Conservation (phyloP, 176 grass and related monocot genomes). For the Ananas comosus region DNA sequence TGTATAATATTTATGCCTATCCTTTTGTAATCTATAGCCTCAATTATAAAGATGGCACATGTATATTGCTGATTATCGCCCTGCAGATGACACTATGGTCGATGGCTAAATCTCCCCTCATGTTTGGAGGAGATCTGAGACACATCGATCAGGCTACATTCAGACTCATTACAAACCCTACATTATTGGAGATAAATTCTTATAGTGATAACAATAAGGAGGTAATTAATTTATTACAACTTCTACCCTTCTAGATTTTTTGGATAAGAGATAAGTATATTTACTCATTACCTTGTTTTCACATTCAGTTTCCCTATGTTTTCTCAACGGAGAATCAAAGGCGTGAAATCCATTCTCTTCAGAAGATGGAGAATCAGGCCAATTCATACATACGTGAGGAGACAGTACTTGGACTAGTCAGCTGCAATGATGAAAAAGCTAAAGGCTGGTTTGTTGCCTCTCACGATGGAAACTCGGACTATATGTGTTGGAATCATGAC, state of each 20-base stretch:
- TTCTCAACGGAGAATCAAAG: conserved; percentile 26
- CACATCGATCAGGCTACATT: conserved; percentile 46
- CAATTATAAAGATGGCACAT: background rate
- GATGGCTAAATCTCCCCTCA: conserved; percentile 81
- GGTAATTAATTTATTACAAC: conserved; percentile 32
- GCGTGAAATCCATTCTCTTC: conserved; percentile 17
- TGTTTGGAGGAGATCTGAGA: conserved; percentile 92
- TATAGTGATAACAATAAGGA: conserved; percentile 75
- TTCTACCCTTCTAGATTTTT: background rate
- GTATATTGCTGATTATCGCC: background rate
- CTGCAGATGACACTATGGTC: conserved; percentile 84
- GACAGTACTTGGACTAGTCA: conserved; percentile 41
- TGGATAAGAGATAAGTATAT: background rate
- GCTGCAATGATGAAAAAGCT: conserved; percentile 41
- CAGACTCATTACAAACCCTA: conserved; percentile 65
- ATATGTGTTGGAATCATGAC: conserved; percentile 43
- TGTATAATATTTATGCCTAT: background rate
- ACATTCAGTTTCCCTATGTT: conserved; percentile 62
- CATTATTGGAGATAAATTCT: conserved; percentile 71
- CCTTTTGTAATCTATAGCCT: background rate
- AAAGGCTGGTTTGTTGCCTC: conserved; percentile 52
- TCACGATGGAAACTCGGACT: conserved; percentile 40
- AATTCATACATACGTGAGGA: conserved; percentile 9
- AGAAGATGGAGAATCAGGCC: conserved; percentile 13
- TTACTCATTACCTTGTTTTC: conserved; percentile 6